These are phyloP conservation scores for Metschnikowia shivogae DNA, from an alignment of 805 yeast genomes.

Conservation along the genomic window DNA sequence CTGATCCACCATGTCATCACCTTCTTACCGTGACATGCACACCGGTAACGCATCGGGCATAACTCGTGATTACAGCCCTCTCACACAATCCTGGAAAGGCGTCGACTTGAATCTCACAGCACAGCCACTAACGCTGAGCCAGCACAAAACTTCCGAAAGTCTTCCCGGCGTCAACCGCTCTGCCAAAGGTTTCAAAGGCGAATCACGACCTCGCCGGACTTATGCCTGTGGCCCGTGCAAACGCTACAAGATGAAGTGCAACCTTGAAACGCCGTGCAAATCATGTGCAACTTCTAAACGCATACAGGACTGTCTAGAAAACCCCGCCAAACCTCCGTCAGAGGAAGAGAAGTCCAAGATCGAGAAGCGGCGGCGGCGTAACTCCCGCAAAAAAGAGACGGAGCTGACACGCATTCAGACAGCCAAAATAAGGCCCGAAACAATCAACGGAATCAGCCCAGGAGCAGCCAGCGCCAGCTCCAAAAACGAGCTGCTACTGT, in stretches of 20 bases:
- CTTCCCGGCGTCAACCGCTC: no score
- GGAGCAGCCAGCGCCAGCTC: not conserved
- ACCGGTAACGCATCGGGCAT: not conserved
- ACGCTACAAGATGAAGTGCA: conserved; percentile 51
- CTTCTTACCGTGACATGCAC: conserved; percentile 1
- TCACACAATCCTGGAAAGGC: not conserved
- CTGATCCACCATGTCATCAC: conserved; percentile 1
- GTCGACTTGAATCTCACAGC: not conserved
- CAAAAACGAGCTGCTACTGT: not conserved
- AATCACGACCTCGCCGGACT: conserved; percentile 36
- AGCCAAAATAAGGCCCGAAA: not conserved
- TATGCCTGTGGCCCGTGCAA: conserved; percentile 57
- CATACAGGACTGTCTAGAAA: conserved; percentile 32
- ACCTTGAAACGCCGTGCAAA: conserved; percentile 45
- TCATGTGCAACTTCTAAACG: conserved; percentile 40
- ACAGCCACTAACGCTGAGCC: not conserved
- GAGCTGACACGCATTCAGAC: not conserved
- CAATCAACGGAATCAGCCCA: not conserved
- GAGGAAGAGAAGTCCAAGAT: conserved; percentile 33
- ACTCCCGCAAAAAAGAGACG: conserved; percentile 1
- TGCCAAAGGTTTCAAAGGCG: not conserved
- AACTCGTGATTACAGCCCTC: not conserved
- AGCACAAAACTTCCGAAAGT: no score
- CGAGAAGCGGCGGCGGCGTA: conserved; percentile 26
- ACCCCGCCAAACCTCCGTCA: conserved; percentile 45